Conservation (phyloP, 2,329 filamentous ascomycete species). For the Cryphonectria nitschkei region DNA sequence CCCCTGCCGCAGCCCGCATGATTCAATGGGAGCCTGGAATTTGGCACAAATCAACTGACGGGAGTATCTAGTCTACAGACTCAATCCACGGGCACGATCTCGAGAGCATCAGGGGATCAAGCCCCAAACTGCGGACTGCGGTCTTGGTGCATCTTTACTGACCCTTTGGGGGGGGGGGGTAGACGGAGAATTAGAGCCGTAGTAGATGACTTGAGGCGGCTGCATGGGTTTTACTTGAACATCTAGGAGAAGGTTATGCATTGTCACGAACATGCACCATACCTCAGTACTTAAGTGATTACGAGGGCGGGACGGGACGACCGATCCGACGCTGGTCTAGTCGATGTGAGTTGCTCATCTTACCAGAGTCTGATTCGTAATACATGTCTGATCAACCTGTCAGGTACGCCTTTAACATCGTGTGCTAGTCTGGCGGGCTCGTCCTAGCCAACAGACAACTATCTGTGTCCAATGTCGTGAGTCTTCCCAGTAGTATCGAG, state of each 20-base stretch:
- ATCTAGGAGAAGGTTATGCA: too few species aligned
- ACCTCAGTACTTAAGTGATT: slow-evolving; percentile 29
- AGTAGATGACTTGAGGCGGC: too few species aligned
- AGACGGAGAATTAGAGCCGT: too few species aligned
- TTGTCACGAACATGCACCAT: too few species aligned
- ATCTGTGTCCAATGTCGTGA: slow-evolving; percentile 53
- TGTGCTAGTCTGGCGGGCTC: slow-evolving; percentile 35
- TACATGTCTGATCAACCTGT: background rate
- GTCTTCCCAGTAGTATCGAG: slow-evolving; percentile 53
- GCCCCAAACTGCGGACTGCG: too few species aligned
- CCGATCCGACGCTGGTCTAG: slow-evolving; percentile 32
- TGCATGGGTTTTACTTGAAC: too few species aligned
- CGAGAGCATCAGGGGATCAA: too few species aligned
- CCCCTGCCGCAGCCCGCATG: too few species aligned
- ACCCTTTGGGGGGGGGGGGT: too few species aligned
- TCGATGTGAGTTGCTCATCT: slow-evolving; percentile 35
- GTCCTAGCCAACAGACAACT: slow-evolving; percentile 52
- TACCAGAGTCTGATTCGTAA: background rate
- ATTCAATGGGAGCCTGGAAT: too few species aligned
- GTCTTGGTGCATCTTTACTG: too few species aligned
- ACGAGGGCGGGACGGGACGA: slow-evolving; percentile 42
- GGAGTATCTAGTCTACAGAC: background rate
- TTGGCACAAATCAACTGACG: background rate
- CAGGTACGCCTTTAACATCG: slow-evolving; percentile 44
- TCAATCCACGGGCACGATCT: too few species aligned